phyloP scores from a whole-genome alignment of 2,329 filamentous ascomycete species.

The Mollisiaceae sp. region DNA sequence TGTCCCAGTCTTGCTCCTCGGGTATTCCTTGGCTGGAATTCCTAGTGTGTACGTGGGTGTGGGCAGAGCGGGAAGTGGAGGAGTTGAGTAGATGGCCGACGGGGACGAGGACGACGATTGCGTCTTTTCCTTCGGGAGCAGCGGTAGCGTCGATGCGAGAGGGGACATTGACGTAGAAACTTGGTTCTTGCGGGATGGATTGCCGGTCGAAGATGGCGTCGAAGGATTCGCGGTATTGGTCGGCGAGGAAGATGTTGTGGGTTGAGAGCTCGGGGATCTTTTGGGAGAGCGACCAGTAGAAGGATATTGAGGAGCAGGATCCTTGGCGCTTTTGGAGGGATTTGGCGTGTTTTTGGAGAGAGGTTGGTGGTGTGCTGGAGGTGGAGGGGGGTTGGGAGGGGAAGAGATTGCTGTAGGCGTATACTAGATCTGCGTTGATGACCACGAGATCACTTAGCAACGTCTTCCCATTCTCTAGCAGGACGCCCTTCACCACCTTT shows the following conservation, averaged over 20 bases:
- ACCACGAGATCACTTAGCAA: slow-evolving; percentile 69
- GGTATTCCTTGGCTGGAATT: slow-evolving; percentile 38
- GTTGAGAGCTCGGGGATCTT: slow-evolving; percentile 66
- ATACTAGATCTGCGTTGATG: slow-evolving; percentile 75
- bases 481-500: slow-evolving; percentile 61
- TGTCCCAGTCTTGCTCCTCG: slow-evolving; percentile 62
- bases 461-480: slow-evolving; percentile 61
- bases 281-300: slow-evolving; percentile 73
- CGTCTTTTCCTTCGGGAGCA: slow-evolving; percentile 68
- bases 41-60: background rate
- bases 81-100: slow-evolving; percentile 69
- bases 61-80: slow-evolving; percentile 25
- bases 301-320: slow-evolving; percentile 76
- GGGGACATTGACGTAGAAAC: slow-evolving; percentile 80
- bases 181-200: slow-evolving; percentile 68
- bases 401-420: slow-evolving; percentile 74
- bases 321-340: slow-evolving; percentile 55
- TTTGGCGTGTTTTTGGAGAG: slow-evolving; percentile 42
- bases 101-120: slow-evolving; percentile 72
- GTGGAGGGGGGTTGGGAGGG: slow-evolving; percentile 13
- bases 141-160: slow-evolving; percentile 71
- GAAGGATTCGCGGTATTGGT: slow-evolving; percentile 74
- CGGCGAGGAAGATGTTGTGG: slow-evolving; percentile 80
- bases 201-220: slow-evolving; percentile 77
- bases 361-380: slow-evolving; percentile 12